Percentiles rank a stretch among this genome's conserved stretches.
These are phyloP conservation scores for Phytophthora kernoviae DNA, from an alignment of 352 stramenopile genomes.

Conservation along the genomic window DNA sequence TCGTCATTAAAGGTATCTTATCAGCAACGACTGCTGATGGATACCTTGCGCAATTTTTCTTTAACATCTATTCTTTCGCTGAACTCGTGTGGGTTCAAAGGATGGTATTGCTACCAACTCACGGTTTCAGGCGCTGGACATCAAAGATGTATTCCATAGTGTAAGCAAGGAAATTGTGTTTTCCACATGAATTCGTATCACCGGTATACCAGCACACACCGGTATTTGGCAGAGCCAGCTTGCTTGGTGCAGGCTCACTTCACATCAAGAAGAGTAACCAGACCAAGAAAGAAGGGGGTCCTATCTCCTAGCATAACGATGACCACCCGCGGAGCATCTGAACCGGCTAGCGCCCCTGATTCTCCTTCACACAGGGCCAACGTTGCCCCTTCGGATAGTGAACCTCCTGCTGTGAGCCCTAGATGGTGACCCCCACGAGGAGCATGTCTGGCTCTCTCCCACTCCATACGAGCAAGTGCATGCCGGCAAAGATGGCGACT, in stretches of 20 bases:
- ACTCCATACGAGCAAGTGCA: conserved; percentile 2
- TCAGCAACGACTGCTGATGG: no score
- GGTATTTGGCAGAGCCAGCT: background rate
- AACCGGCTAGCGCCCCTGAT: background rate
- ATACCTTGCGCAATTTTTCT: no score
- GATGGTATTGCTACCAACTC: no score
- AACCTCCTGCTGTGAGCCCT: conserved; percentile 3
- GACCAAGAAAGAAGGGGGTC: background rate
- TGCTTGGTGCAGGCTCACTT: conserved; percentile 1
- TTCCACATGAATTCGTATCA: background rate
- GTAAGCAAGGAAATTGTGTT: no score
- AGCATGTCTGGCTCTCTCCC: conserved; percentile 1
- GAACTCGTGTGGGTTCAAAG: no score
- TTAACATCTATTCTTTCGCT: no score
- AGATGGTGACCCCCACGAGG: conserved; percentile 2
- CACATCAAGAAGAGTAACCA: background rate
- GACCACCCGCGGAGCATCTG: conserved; percentile 1
- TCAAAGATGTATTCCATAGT: no score
- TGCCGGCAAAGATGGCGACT: background rate
- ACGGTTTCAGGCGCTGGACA: no score
- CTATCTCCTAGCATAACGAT: background rate
- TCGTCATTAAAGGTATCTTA: no score
- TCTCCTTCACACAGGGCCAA: background rate
- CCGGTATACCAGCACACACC: background rate
- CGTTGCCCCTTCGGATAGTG: conserved; percentile 1